Percentiles rank a stretch among this genome's conserved stretches.
Conservation (phyloP, 2,329 filamentous ascomycete species). For the Aspergillus terreus region DNA sequence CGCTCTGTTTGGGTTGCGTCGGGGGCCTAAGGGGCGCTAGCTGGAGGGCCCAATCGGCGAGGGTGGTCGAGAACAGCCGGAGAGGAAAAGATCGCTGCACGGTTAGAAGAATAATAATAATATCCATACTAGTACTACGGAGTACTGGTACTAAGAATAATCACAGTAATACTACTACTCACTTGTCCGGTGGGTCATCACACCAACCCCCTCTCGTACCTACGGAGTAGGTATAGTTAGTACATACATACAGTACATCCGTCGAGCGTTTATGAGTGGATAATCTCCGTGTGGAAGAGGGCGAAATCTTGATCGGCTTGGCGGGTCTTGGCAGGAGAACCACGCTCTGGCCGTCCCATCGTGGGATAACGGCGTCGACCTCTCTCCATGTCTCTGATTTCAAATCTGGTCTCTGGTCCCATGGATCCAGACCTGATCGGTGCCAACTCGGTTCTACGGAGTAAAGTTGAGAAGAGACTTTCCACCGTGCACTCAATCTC, state of each 20-base stretch:
- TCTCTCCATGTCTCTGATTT: too few species aligned
- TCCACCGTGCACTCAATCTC: too few species aligned
- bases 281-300: background rate
- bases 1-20: background rate
- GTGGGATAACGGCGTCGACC: background rate
- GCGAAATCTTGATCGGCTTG: slow-evolving; percentile 15
- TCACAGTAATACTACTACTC: too few species aligned
- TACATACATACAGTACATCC: too few species aligned
- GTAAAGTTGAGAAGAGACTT: too few species aligned
- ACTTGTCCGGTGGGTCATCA: background rate
- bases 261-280: background rate
- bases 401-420: too few species aligned
- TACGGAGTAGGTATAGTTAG: background rate
- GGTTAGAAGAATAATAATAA: background rate
- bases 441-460: too few species aligned
- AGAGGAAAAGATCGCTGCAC: background rate
- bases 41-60: background rate
- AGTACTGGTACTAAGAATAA: too few species aligned
- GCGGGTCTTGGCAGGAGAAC: slow-evolving; percentile 8
- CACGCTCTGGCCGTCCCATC: background rate
- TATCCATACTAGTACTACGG: too few species aligned
- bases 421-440: too few species aligned
- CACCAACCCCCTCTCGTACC: background rate
- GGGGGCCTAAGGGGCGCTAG: background rate
- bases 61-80: background rate